Base-by-base conservation (phyloP, 2,329 filamentous ascomycete species). In the Albophoma yamanashiensis region DNA sequence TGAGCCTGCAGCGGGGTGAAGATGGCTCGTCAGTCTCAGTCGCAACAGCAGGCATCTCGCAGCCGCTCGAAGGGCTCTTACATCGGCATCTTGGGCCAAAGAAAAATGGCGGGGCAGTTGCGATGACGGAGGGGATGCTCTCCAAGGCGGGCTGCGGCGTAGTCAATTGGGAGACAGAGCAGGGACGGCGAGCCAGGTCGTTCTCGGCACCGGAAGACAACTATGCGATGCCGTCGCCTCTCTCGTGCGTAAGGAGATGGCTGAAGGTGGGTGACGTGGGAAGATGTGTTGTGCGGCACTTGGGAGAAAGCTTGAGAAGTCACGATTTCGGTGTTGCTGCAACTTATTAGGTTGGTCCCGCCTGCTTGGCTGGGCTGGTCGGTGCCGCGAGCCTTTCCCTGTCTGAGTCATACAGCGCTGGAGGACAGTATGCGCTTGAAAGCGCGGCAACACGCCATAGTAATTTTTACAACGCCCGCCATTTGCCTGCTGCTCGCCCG, bases 1-100 rank as follows among this genome's bases (percentile, higher is more conserved):
- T 83, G 73, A 92, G 87, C 87, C 83, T 86, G 22, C 14, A 4
- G 12, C n/a, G 12, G 52, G 17, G 56, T 12, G 9, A 31, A 20
- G 31, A 36, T 15, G 4, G 4, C 31, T 34, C 4, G 31, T 55
- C 50, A 55, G 50, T 38, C 50, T 20, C 31, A 22, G 38, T 38
- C 14, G 50, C 50, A 38, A 53, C 1, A 31, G 20, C 20, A 38
- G 50, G 50, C 36, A 5, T 14, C 31, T 34, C 7, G 50, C 31
- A 20, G 8, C 25, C 27, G 36, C 22, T 14, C 20, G 31, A 25
- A 1, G 11, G 34, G 31, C 17, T 25, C 34, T 59, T 58, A 64
- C 62, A 64, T 64, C 4, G 62, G 59, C 62, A 64, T 64, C 58
- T 62, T 61, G 62, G 22, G 27, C 40, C 20, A 50, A 42, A 45